These are phyloP conservation scores for Leccinum olivaceopallidum DNA, from an alignment of 768 basidiomycete genomes.

Conservation along the genomic window DNA sequence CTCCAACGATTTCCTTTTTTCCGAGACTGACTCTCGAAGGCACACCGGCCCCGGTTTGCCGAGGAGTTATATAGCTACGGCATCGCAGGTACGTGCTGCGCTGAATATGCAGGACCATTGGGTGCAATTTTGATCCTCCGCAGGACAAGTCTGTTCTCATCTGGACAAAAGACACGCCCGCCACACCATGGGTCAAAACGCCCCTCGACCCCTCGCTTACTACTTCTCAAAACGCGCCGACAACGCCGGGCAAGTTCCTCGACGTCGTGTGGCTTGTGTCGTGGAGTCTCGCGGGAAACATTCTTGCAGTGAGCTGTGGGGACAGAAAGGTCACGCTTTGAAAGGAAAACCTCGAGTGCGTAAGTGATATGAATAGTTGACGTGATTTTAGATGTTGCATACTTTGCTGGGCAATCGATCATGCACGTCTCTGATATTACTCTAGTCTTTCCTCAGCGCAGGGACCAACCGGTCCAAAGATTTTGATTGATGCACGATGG, in stretches of 20 bases:
- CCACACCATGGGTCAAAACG: slow-evolving; percentile 80
- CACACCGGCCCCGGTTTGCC: slow-evolving; percentile 96
- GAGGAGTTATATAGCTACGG: slow-evolving; percentile 92
- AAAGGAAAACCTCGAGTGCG: slow-evolving; percentile 97
- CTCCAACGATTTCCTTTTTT: not conserved
- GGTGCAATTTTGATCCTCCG: not conserved
- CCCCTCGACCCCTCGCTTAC: slow-evolving; percentile 71
- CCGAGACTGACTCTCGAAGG: slow-evolving; percentile 38
- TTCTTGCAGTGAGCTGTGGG: slow-evolving; percentile 94
- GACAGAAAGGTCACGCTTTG: slow-evolving; percentile 98
- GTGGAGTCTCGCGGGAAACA: slow-evolving; percentile 96
- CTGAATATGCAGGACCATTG: not conserved
- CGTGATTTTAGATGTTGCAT: not conserved
- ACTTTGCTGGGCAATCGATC: not conserved
- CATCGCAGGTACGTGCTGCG: slow-evolving; percentile 65
- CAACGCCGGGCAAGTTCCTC: slow-evolving; percentile 78
- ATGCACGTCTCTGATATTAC: too few relatives aligned
- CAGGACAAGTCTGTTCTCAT: slow-evolving; percentile 86
- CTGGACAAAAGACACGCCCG: slow-evolving; percentile 93
- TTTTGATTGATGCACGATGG: slow-evolving; percentile 30
- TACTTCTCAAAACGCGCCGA: slow-evolving; percentile 43
- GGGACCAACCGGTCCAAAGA: slow-evolving; percentile 17
- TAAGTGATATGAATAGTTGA: slow-evolving; percentile 91
- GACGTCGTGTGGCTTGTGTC: slow-evolving; percentile 99
- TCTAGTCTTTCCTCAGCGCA: slow-evolving; percentile 5